Percentiles rank a stretch among this genome's conserved stretches.
phyloP scores from a whole-genome alignment of 306 rosid genomes.

The Mimosa bimucronata region DNA sequence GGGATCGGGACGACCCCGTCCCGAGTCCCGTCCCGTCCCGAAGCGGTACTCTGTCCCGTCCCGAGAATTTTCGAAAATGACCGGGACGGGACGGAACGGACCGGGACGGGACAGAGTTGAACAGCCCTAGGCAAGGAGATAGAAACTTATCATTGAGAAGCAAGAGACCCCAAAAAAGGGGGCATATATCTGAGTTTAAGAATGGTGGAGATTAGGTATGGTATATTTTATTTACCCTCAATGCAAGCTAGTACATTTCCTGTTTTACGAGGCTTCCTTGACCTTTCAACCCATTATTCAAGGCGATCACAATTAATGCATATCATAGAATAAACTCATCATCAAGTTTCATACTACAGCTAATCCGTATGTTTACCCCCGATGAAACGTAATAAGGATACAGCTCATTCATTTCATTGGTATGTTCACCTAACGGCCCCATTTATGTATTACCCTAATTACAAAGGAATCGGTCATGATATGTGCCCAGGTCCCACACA shows the following conservation, averaged over 20 bases:
- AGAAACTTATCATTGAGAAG: constrained; percentile 11
- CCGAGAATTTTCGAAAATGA: no score
- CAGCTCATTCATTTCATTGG: constrained; percentile 41
- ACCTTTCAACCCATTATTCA: neutral
- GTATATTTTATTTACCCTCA: constrained; percentile 45
- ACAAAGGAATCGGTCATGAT: neutral
- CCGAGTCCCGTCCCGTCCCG: no score
- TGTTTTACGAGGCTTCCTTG: constrained; percentile 31
- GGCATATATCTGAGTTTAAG: constrained; percentile 1
- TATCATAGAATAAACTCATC: neutral
- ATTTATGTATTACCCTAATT: no score
- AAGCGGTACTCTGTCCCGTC: no score
- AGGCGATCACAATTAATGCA: neutral
- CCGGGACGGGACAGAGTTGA: no score
- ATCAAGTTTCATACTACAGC: neutral
- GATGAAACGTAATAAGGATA: constrained; percentile 10
- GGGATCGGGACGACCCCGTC: no score
- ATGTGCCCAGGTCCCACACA: neutral
- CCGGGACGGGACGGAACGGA: no score
- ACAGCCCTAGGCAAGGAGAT: neutral
- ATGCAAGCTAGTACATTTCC: neutral
- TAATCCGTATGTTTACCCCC: neutral
- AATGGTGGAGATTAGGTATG: constrained; percentile 44
- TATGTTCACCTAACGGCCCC: constrained; percentile 13
- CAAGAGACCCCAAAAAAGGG: constrained; percentile 4